Base-by-base conservation (phyloP, 2,329 filamentous ascomycete species). In the Juglanconis oblonga region DNA sequence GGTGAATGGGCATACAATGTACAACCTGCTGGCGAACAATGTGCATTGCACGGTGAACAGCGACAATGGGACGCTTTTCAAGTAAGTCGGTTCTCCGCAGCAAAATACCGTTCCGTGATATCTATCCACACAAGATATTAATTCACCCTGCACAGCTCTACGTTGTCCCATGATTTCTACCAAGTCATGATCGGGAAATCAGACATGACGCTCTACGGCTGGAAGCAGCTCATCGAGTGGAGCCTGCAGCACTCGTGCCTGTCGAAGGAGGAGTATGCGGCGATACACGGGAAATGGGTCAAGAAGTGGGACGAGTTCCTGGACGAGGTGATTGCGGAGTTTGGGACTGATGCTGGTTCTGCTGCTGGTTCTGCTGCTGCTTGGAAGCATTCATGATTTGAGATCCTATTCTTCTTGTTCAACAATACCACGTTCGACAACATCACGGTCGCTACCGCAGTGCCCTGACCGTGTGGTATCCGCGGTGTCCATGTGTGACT, bases 141-240 rank as follows among this genome's bases (percentile, higher is more conserved):
- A 55, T 13, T 11, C 10, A 9, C 17, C 10, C 1, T 11, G 17
- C 32, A 52, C 59, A 90, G 87, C 64, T 90, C 88, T 13, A 86
- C 86, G 2, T 79, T 92, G 48, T 88, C 87, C 1, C 87, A 91
- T 65, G 89, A 92, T 68, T 91, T 92, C 69, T 92, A 91, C 70
- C 89, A 92, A 69, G 81, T 87, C 61, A 85, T 92, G 79, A 81
- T 89, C 7, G 89, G 89, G 52, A 85, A 85, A 49, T 77, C 80
- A 11, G 80, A 84, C 59, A 90, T 92, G 81, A 83, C 80, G 17
- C 72, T 92, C 0, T 84, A 84, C 64, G 88, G 88, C 48, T 90
- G 88, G 86, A 87, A 88, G 69, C 88, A 91, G 71, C 79, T 88
- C 29, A 77, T 78, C 14, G 73, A 81, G 64, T 88, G 86, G 86